Percentiles rank a stretch among this genome's conserved stretches.
phyloP scores from a whole-genome alignment of 495 filamentous ascomycete species.

The Talaromyces proteolyticus region DNA sequence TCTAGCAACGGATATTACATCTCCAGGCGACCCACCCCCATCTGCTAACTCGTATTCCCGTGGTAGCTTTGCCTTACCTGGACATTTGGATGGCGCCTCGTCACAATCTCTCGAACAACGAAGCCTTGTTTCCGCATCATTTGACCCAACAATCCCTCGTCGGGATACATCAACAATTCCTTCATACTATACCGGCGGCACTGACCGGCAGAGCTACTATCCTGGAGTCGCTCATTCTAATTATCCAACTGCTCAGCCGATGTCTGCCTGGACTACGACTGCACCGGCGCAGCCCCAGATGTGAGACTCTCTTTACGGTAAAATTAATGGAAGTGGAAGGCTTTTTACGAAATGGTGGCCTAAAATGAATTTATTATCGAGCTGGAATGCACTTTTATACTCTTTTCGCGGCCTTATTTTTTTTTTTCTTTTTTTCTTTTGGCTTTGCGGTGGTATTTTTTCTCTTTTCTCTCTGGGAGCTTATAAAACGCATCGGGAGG shows the following conservation, averaged over 20 bases:
- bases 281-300: conserved; percentile 40
- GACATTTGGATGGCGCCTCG: conserved; percentile 24
- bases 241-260: conserved; percentile 26
- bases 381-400: no score
- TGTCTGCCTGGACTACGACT: conserved; percentile 35
- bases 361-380: no score
- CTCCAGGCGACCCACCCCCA: conserved; percentile 35
- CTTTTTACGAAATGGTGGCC: neutral
- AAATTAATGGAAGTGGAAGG: no score
- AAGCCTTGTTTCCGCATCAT: conserved; percentile 16
- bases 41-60: conserved; percentile 30
- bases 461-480: neutral
- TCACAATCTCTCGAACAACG: conserved; percentile 27
- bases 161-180: conserved; percentile 35
- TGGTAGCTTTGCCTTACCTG: conserved; percentile 32
- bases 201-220: conserved; percentile 34
- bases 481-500: neutral
- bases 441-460: neutral
- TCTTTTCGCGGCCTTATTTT: conserved; percentile 12
- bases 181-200: conserved; percentile 23
- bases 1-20: conserved; percentile 34
- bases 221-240: conserved; percentile 24
- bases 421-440: conserved; percentile 7
- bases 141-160: conserved; percentile 32
- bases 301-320: conserved; percentile 17